phyloP scores from a whole-genome alignment of 2,329 filamentous ascomycete genomes.

The Akanthomyces uredinophilus region DNA sequence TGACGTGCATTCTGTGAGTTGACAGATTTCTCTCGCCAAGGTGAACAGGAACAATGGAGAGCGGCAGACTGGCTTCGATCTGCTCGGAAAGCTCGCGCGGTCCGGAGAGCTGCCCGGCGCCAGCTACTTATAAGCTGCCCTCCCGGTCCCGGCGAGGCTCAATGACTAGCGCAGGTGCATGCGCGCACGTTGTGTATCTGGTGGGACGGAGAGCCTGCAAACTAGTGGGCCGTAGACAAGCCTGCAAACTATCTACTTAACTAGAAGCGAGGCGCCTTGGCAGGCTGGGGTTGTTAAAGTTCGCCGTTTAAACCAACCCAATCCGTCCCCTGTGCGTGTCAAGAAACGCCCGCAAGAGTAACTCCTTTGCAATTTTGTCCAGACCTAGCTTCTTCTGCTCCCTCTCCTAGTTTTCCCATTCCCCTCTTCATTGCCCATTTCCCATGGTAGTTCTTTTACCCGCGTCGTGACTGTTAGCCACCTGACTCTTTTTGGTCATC shows the following conservation, averaged over 20 bases:
- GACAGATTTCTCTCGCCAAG: too few species aligned
- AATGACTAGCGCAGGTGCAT: background rate
- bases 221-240: background rate
- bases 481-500: too few species aligned
- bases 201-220: background rate
- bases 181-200: background rate
- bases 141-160: background rate
- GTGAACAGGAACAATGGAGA: background rate
- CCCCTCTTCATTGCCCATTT: too few species aligned
- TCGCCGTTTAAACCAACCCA: background rate
- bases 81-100: background rate
- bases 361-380: too few species aligned
- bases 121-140: conserved; percentile 8
- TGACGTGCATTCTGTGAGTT: conserved; percentile 29
- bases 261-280: background rate
- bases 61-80: background rate
- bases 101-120: background rate
- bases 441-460: too few species aligned
- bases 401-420: too few species aligned
- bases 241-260: background rate
- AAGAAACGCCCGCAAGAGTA: too few species aligned
- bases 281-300: background rate
- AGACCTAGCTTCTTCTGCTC: too few species aligned
- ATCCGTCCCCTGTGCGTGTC: too few species aligned
- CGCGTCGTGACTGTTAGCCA: too few species aligned